phyloP scores from a whole-genome alignment of 352 stramenopile species.

The Phytophthora ramorum region DNA sequence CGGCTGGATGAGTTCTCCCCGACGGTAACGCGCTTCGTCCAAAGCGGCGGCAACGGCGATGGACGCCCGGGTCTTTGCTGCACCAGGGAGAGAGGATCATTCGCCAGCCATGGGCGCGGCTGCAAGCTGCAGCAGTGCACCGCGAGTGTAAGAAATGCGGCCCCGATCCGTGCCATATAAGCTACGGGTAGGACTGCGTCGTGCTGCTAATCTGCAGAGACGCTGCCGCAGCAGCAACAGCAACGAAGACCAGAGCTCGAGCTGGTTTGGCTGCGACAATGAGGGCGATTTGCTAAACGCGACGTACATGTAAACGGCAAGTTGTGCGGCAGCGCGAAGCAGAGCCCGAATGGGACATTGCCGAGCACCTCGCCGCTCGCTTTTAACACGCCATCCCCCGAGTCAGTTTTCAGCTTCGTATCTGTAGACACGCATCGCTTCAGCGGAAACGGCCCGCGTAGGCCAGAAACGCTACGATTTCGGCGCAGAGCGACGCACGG shows the following conservation, averaged over 20 bases:
- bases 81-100: neutral
- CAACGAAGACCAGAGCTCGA: neutral
- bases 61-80: neutral
- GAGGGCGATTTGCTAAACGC: neutral
- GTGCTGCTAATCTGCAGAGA: neutral
- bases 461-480: constrained; percentile 3
- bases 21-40: neutral
- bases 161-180: neutral
- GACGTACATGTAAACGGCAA: neutral
- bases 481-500: neutral
- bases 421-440: constrained; percentile 21
- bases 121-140: neutral
- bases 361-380: constrained; percentile 4
- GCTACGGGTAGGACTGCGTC: neutral
- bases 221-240: neutral
- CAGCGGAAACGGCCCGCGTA: neutral
- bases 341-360: neutral
- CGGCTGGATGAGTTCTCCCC: constrained; percentile 3
- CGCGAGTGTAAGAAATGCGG: neutral
- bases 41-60: neutral
- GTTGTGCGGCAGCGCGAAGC: neutral
- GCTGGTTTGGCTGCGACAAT: neutral
- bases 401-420: neutral
- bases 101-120: no score
- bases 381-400: constrained; percentile 26